These are phyloP conservation scores for Cyclaneusma minus DNA, from an alignment of 2,329 filamentous ascomycete genomes.

Conservation along the genomic window DNA sequence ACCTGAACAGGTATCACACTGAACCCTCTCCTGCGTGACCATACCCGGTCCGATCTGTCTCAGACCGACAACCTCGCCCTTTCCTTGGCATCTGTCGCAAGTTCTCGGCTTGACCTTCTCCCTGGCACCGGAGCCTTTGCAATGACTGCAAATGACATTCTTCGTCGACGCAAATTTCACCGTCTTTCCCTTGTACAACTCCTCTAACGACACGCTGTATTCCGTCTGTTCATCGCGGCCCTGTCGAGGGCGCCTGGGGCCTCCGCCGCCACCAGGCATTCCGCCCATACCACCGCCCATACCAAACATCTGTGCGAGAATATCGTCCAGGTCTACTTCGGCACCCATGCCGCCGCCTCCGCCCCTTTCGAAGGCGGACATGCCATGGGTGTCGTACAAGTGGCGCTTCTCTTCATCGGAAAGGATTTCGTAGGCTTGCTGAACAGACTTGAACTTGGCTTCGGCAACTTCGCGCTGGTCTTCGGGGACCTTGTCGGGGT, in stretches of 20 bases:
- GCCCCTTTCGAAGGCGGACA: constrained; percentile 81
- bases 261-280: constrained; percentile 18
- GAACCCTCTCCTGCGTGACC: constrained; percentile 63
- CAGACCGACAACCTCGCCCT: constrained; percentile 61
- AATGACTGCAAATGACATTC: constrained; percentile 74
- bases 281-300: constrained; percentile 46
- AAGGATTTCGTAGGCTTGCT: constrained; percentile 94
- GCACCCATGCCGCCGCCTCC: constrained; percentile 42
- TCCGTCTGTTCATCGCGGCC: constrained; percentile 77
- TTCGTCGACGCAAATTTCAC: constrained; percentile 94
- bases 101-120: constrained; percentile 74
- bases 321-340: constrained; percentile 81
- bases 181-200: constrained; percentile 96
- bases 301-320: constrained; percentile 84
- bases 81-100: constrained; percentile 74
- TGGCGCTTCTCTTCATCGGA: constrained; percentile 87
- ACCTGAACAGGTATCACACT: constrained; percentile 73
- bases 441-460: constrained; percentile 81
- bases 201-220: constrained; percentile 83
- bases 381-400: constrained; percentile 86
- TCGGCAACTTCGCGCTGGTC: constrained; percentile 74
- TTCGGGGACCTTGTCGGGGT: constrained; percentile 91
- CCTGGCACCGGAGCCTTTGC: constrained; percentile 81
- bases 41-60: constrained; percentile 77
- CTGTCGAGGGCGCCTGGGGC: constrained; percentile 46